These are phyloP conservation scores for Colletotrichum sp. DNA, from an alignment of 2,329 filamentous ascomycete species.

Conservation along the genomic window DNA sequence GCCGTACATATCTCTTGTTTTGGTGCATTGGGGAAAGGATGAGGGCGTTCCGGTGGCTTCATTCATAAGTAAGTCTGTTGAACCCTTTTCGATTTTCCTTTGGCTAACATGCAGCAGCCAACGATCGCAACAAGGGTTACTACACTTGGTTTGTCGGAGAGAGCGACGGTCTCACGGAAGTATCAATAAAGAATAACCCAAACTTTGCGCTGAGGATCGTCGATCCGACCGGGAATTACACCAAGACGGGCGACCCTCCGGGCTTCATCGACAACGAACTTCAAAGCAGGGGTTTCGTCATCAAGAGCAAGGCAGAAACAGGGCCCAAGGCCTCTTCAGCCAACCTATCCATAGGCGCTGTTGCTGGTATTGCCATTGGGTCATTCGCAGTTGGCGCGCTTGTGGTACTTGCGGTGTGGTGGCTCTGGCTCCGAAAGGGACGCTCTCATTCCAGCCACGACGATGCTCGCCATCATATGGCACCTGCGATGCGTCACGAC, in stretches of 20 bases:
- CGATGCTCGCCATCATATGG: not conserved
- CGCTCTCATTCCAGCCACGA: not conserved
- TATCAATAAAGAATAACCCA: not conserved
- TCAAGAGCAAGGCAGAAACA: not conserved
- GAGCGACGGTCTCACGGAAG: not conserved
- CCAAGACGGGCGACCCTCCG: not conserved
- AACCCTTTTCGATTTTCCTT: too few species aligned
- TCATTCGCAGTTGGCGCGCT: not conserved
- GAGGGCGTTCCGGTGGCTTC: not conserved
- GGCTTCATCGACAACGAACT: constrained; percentile 11
- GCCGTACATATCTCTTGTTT: not conserved
- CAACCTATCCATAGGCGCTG: not conserved
- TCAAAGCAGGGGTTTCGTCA: constrained; percentile 4
- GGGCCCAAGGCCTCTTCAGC: not conserved
- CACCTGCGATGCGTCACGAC: not conserved
- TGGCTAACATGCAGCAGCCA: not conserved
- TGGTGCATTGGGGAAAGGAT: constrained; percentile 10
- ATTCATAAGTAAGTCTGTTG: not conserved
- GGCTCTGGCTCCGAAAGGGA: not conserved
- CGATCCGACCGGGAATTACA: constrained; percentile 8
- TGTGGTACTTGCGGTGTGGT: not conserved
- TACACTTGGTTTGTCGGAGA: constrained; percentile 9
- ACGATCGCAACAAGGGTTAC: not conserved
- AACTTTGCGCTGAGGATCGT: constrained; percentile 1
- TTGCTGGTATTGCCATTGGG: constrained; percentile 6